Percentiles rank a stretch among this genome's conserved stretches.
phyloP scores from a whole-genome alignment of 2,329 filamentous ascomycete species.

The Zymoseptoria ardabiliae region DNA sequence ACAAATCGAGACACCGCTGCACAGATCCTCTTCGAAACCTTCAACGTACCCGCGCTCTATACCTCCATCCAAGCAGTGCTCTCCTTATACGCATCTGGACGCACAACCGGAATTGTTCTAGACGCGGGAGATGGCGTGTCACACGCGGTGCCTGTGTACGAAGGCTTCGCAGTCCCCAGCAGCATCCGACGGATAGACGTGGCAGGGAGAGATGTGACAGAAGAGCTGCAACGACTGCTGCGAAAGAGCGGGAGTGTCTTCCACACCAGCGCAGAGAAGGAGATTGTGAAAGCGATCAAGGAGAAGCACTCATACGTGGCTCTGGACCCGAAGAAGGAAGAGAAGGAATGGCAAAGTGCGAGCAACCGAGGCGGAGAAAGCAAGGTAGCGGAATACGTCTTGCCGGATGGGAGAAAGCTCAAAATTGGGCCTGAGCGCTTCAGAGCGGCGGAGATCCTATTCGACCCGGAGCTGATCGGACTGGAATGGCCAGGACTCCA shows the following conservation, averaged over 20 bases:
- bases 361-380: conserved; percentile 57
- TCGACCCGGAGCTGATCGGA: conserved; percentile 94
- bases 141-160: conserved; percentile 94
- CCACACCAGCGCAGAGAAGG: conserved; percentile 97
- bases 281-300: conserved; percentile 96
- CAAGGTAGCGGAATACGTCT: conserved; percentile 76
- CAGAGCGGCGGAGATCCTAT: conserved; percentile 91
- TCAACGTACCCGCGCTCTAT: conserved; percentile 94
- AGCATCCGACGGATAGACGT: conserved; percentile 95
- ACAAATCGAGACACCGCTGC: conserved; percentile 93
- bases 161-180: conserved; percentile 93
- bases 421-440: conserved; percentile 94
- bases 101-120: conserved; percentile 91
- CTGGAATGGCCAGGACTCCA: conserved; percentile 95
- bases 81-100: conserved; percentile 88
- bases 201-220: conserved; percentile 89
- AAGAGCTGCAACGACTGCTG: conserved; percentile 83
- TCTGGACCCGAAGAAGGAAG: conserved; percentile 81
- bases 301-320: conserved; percentile 91
- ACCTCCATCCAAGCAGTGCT: conserved; percentile 96
- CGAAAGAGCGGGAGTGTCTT: conserved; percentile 91
- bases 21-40: conserved; percentile 96
- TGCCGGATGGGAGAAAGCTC: conserved; percentile 89
- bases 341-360: conserved; percentile 79
- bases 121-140: conserved; percentile 95